Evolutionary conservation across 495 filamentous ascomycete species (phyloP), one percentile per base, ranked within the genome.

Genomic region (Glarea lozoyensis): DNA sequence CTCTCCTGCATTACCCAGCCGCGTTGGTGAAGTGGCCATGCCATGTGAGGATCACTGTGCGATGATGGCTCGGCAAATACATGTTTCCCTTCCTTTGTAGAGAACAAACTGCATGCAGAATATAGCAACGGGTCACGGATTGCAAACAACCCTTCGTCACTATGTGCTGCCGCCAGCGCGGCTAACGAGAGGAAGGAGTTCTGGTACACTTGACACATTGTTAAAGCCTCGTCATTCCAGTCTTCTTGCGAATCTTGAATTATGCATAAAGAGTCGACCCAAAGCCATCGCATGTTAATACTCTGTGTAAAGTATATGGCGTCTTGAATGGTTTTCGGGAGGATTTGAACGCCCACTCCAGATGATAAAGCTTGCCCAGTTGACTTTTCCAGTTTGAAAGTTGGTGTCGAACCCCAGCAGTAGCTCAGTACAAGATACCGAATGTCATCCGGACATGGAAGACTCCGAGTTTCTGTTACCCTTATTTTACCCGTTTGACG

Each of bases 371-470:
- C 20, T 4, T 4, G 7, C 6, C 4, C 6, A 18, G 15, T 38
- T 20, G 9, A 4, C 16, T 20, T 38, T 20, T 5, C 16, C 17
- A 22, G 15, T 38, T 22, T 4, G 10, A 38, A 10, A 10, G 5
- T 18, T 20, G 9, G 4, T 4, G 9, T 20, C 17, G 5, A 5
- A 10, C 56, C 56, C 56, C 56, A 59, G 37, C 54, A 54, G 37
- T 59, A 46, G 19, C 54, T 57, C 6, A 59, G 51, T n/a, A 54
- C 43, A 23, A 53, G 38, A 33, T 52, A 59, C n/a, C n/a, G n/a
- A n/a, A n/a, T n/a, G n/a, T n/a, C n/a, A n/a, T n/a, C n/a, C n/a
- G n/a, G n/a, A n/a, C n/a, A n/a, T n/a, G n/a, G n/a, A n/a, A n/a
- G n/a, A n/a, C n/a, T n/a, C n/a, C n/a, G n/a, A n/a, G n/a, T n/a